Evolutionary conservation across 169 alveolate species (phyloP).

Genomic region (Neospora caninum): DNA sequence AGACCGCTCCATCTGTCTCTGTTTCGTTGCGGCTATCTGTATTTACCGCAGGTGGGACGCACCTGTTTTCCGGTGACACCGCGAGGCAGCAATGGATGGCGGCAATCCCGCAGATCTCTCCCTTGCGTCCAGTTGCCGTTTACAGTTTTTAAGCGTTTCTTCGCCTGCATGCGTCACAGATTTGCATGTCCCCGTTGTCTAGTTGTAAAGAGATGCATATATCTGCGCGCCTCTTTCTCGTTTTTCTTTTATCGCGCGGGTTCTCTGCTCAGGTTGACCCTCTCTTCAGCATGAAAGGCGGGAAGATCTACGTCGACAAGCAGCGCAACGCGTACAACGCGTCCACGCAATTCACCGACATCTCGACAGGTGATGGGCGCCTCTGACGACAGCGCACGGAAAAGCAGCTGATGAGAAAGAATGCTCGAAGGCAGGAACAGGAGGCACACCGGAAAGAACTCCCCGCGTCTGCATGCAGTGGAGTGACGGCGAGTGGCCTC

Average conservation of each 20-base stretch:
- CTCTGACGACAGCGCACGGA: too few relatives aligned
- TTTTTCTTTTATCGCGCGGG: not conserved
- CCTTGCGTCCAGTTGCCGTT: too few relatives aligned
- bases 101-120: too few relatives aligned
- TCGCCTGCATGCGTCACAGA: too few relatives aligned
- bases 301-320: constrained; percentile 61
- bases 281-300: constrained; percentile 54
- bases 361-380: constrained; percentile 54
- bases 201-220: not conserved
- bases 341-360: constrained; percentile 66
- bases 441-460: too few relatives aligned
- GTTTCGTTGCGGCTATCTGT: not conserved
- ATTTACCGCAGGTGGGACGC: too few relatives aligned
- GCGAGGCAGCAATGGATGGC: too few relatives aligned
- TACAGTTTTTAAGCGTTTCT: too few relatives aligned
- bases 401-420: not conserved
- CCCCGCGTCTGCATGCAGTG: too few relatives aligned
- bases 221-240: not conserved
- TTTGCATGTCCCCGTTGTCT: not conserved
- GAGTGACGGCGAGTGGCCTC: too few relatives aligned
- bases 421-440: too few relatives aligned
- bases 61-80: too few relatives aligned
- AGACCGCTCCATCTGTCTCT: not conserved
- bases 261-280: constrained; percentile 60
- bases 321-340: constrained; percentile 65